Percentiles rank a stretch among this genome's conserved stretches.
phyloP scores from a whole-genome alignment of 148 eudicot species.

The Cornus controversa region DNA sequence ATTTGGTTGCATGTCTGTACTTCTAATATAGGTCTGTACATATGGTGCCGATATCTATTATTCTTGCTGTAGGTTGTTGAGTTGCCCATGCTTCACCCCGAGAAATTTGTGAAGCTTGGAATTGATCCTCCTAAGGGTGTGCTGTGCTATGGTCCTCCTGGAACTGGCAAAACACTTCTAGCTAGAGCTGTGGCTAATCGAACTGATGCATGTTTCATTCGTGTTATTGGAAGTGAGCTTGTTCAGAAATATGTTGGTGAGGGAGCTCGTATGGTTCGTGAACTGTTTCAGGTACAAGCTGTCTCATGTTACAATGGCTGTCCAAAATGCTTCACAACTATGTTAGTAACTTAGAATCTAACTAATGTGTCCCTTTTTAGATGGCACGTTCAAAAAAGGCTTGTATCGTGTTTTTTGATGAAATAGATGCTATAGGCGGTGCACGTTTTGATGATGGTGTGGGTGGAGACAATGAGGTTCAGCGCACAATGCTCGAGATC shows the following conservation, averaged over 20 bases:
- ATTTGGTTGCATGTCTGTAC: background rate
- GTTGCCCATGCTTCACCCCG: conserved; percentile 99
- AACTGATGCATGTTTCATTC: conserved; percentile 98
- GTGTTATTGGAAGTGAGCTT: conserved; percentile 97
- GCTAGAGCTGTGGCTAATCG: conserved; percentile 98
- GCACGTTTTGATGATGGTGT: conserved; percentile 87
- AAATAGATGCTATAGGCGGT: conserved; percentile 91
- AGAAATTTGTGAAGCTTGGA: conserved; percentile 95
- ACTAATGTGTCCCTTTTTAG: conserved; percentile 29
- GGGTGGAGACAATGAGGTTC: conserved; percentile 90
- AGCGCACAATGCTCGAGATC: conserved; percentile 97
- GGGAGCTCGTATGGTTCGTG: conserved; percentile 99
- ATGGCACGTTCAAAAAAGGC: conserved; percentile 98
- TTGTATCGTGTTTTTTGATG: conserved; percentile 89
- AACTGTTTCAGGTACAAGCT: conserved; percentile 80
- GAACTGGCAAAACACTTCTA: conserved; percentile 92
- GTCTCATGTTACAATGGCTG: background rate
- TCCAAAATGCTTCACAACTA: background rate
- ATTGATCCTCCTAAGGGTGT: conserved; percentile 99
- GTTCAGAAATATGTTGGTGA: conserved; percentile 99
- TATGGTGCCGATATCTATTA: background rate
- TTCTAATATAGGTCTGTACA: background rate
- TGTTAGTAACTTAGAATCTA: background rate
- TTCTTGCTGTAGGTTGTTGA: conserved; percentile 76
- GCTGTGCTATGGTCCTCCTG: conserved; percentile 98